Conservation (phyloP, 805 yeast genomes). For the Lipomyces lipofer region DNA sequence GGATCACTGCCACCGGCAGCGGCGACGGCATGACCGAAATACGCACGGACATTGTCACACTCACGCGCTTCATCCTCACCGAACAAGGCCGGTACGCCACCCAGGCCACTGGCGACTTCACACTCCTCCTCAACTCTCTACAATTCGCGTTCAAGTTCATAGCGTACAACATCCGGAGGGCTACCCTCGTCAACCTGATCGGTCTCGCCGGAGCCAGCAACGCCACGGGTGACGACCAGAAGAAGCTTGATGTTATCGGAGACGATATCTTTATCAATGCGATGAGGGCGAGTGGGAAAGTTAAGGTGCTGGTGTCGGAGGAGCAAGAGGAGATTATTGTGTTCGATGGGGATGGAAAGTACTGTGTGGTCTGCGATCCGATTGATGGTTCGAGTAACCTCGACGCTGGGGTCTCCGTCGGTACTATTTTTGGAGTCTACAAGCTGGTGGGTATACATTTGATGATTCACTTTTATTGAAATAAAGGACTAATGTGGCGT, state of each 20-base stretch:
- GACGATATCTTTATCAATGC: constrained; percentile 97
- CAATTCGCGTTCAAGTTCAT: constrained; percentile 96
- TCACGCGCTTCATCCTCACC: constrained; percentile 84
- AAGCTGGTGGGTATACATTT: constrained; percentile 44
- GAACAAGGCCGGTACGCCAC: constrained; percentile 66
- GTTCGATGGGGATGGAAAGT: constrained; percentile 78
- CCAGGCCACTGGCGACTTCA: constrained; percentile 87
- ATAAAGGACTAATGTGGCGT: neutral
- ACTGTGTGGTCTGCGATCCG: constrained; percentile 97
- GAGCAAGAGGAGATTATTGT: constrained; percentile 95
- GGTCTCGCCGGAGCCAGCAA: constrained; percentile 87
- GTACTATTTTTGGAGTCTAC: constrained; percentile 93
- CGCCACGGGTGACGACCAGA: constrained; percentile 96
- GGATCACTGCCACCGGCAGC: constrained; percentile 20
- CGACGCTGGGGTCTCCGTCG: constrained; percentile 99
- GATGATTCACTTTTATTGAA: neutral
- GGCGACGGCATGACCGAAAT: constrained; percentile 42
- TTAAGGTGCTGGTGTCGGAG: constrained; percentile 83
- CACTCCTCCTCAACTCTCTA: constrained; percentile 79
- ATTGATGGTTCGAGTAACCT: constrained; percentile 95
- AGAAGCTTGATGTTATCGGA: constrained; percentile 94
- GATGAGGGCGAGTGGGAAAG: constrained; percentile 89
- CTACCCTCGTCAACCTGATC: constrained; percentile 87
- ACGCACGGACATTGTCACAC: constrained; percentile 87
- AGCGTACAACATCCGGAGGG: constrained; percentile 91